Conservation (phyloP, 805 yeast species). For the Wickerhamiella qilinensis region DNA sequence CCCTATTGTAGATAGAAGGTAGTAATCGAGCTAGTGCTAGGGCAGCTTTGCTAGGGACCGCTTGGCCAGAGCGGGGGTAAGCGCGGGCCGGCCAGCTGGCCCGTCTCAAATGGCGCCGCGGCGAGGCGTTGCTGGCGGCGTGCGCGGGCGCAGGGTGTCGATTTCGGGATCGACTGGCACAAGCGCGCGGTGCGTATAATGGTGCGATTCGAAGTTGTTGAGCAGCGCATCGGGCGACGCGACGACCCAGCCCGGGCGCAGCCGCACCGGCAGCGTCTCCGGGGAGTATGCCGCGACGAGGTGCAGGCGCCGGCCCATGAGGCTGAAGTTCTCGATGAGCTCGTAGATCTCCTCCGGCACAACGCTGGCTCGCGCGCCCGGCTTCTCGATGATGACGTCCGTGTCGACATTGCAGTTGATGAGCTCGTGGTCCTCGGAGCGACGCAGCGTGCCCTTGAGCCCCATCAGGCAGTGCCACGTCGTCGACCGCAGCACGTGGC, state of each 20-base stretch:
- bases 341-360: constrained; percentile 65
- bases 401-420: constrained; percentile 90
- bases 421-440: constrained; percentile 67
- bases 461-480: constrained; percentile 99
- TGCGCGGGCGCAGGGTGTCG: constrained; percentile 68
- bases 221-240: constrained; percentile 69
- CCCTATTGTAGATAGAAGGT: too few species aligned
- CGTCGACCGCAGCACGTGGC: constrained; percentile 36
- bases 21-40: too few species aligned
- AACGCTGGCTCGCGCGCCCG: constrained; percentile 18
- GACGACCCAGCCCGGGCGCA: constrained; percentile 81
- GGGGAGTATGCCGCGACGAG: constrained; percentile 55
- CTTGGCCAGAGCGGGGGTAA: too few species aligned
- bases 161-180: constrained; percentile 60
- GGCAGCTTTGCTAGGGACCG: too few species aligned
- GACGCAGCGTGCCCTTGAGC: constrained; percentile 81
- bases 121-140: too few species aligned
- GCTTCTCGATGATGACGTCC: constrained; percentile 57
- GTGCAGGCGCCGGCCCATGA: constrained; percentile 68
- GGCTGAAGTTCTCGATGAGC: constrained; percentile 78
- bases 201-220: constrained; percentile 43
- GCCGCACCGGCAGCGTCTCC: constrained; percentile 44
- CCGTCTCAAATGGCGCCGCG: too few species aligned
- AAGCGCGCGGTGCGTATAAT: constrained; percentile 23
- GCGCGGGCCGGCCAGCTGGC: too few species aligned